These are phyloP conservation scores for Apostasia ramifera DNA, from an alignment of 106 monocot genomes.

Conservation along the genomic window DNA sequence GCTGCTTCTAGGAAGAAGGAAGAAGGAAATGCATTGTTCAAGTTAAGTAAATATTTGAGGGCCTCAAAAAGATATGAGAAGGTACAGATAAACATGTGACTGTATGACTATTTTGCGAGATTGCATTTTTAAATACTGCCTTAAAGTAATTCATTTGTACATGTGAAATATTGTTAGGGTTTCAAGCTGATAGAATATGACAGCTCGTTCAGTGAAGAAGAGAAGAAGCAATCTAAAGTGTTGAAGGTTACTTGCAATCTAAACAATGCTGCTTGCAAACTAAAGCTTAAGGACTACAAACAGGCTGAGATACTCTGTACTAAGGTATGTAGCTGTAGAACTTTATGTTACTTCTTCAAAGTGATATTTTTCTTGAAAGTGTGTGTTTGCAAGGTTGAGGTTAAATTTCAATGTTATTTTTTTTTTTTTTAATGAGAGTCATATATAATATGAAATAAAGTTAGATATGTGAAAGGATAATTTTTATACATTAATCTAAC, in stretches of 20 bases:
- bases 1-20: constrained; percentile 74
- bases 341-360: too few species aligned
- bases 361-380: too few species aligned
- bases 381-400: too few species aligned
- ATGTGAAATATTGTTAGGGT: constrained; percentile 11
- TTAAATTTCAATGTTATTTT: neutral
- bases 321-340: constrained; percentile 19
- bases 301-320: constrained; percentile 51
- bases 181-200: constrained; percentile 49
- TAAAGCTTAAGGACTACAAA: constrained; percentile 47
- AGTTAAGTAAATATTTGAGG: constrained; percentile 42
- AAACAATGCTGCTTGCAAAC: constrained; percentile 55
- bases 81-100: constrained; percentile 17
- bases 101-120: neutral
- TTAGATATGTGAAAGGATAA: too few species aligned
- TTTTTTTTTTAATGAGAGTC: too few species aligned
- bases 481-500: too few species aligned
- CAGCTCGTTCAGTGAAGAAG: constrained; percentile 57
- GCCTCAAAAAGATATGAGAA: constrained; percentile 81
- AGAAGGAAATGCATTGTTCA: constrained; percentile 57
- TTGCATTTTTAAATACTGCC: neutral
- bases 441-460: too few species aligned
- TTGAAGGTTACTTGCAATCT: constrained; percentile 47
- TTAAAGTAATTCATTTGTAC: neutral
- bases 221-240: constrained; percentile 55